Evolutionary conservation across 495 filamentous ascomycete genomes (phyloP).

Genomic region (Penicillium maclennaniae): DNA sequence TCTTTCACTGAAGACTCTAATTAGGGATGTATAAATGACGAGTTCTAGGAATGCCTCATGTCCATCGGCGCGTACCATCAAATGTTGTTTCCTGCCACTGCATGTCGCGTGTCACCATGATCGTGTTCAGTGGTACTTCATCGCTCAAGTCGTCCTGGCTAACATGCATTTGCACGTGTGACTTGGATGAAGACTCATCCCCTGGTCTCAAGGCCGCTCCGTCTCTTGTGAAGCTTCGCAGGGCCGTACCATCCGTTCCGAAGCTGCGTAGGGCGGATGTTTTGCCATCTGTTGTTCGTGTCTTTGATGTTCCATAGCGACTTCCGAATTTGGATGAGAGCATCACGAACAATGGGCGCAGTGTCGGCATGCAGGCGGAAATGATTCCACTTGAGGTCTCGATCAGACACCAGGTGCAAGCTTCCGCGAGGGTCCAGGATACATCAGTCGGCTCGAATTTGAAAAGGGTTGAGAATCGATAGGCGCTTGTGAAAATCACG

Average conservation of each 20-base stretch:
- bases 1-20: background rate
- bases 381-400: slow-evolving; percentile 14
- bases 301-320: background rate
- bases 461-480: slow-evolving; percentile 9
- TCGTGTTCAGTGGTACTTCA: slow-evolving; percentile 17
- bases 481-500: slow-evolving; percentile 10
- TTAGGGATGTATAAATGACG: background rate
- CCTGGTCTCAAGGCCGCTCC: slow-evolving; percentile 2
- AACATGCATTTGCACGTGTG: background rate
- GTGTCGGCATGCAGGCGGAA: slow-evolving; percentile 10
- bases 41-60: background rate
- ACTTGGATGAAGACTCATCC: slow-evolving; percentile 5
- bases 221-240: background rate
- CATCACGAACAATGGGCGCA: slow-evolving; percentile 9
- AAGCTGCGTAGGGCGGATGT: background rate
- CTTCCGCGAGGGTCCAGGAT: slow-evolving; percentile 13
- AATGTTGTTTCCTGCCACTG: slow-evolving; percentile 12
- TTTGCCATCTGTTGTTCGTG: background rate
- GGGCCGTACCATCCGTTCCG: background rate
- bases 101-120: slow-evolving; percentile 9
- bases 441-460: slow-evolving; percentile 3
- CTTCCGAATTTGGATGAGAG: slow-evolving; percentile 1
- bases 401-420: slow-evolving; percentile 12
- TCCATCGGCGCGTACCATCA: background rate
- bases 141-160: slow-evolving; percentile 8